Conservation (phyloP, 495 filamentous ascomycete genomes). For the Collariella sp. region DNA sequence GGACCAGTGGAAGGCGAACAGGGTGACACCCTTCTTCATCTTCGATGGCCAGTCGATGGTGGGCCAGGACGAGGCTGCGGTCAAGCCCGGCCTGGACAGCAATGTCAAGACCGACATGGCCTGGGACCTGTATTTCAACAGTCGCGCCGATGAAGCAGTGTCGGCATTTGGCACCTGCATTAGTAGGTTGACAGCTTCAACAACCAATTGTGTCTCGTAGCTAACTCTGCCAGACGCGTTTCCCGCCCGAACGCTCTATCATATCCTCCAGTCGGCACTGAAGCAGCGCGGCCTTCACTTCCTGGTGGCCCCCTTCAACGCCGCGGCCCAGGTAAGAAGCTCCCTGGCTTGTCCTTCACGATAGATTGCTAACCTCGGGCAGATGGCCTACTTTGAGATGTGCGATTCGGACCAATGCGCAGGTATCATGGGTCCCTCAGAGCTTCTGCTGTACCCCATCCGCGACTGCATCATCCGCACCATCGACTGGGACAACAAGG, state of each 20-base stretch:
- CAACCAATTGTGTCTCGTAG: neutral
- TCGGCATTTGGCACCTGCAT: conserved; percentile 66
- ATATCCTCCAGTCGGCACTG: conserved; percentile 66
- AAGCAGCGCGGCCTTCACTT: conserved; percentile 62
- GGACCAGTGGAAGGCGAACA: conserved; percentile 51
- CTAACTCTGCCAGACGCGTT: conserved; percentile 44
- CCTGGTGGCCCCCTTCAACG: conserved; percentile 82
- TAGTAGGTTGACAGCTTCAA: conserved; percentile 43
- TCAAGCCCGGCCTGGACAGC: conserved; percentile 39
- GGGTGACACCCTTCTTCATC: conserved; percentile 68
- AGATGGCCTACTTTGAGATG: conserved; percentile 79
- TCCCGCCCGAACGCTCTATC: conserved; percentile 54
- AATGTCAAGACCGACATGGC: conserved; percentile 49
- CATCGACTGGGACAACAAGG: conserved; percentile 59
- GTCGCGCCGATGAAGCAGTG: conserved; percentile 69
- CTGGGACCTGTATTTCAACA: conserved; percentile 80
- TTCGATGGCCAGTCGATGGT: conserved; percentile 79
- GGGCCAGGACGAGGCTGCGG: conserved; percentile 52
- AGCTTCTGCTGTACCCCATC: conserved; percentile 78
- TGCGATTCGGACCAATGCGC: conserved; percentile 60
- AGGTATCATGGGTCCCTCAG: conserved; percentile 76
- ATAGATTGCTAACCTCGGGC: conserved; percentile 15
- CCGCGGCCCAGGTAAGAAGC: conserved; percentile 68
- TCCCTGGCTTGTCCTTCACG: neutral
- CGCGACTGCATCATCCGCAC: conserved; percentile 67